A percentile compares a stretch with the other conserved stretches of the same genome.
phyloP scores from a whole-genome alignment of 352 stramenopile species.

The Peronospora belbahrii region DNA sequence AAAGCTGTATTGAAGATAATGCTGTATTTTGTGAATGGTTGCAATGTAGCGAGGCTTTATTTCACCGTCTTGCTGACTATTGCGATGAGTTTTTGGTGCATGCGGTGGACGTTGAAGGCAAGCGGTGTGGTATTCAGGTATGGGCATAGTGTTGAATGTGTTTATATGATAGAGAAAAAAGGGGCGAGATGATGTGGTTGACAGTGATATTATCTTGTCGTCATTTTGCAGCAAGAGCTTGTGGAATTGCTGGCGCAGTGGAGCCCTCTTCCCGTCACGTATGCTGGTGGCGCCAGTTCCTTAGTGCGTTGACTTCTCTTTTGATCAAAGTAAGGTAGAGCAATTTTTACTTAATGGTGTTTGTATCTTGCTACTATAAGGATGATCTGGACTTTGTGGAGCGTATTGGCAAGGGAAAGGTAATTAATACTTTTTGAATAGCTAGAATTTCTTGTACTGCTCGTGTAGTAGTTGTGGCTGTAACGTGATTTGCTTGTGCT shows the following conservation, averaged over 20 bases:
- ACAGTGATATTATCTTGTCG: too few species aligned
- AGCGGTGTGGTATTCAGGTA: constrained; percentile 90
- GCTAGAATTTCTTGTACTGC: neutral
- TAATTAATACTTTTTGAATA: constrained; percentile 10
- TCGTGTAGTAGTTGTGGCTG: neutral
- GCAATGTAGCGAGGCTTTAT: constrained; percentile 56
- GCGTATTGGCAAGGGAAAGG: constrained; percentile 85
- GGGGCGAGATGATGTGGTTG: too few species aligned
- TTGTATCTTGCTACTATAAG: constrained; percentile 21
- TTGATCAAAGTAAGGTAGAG: neutral
- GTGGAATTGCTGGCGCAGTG: constrained; percentile 87
- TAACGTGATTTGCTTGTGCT: neutral
- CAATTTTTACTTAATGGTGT: neutral
- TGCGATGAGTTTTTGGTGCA: constrained; percentile 98
- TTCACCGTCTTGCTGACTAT: constrained; percentile 86
- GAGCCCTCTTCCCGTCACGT: constrained; percentile 94
- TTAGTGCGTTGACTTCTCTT: constrained; percentile 41
- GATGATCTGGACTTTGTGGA: constrained; percentile 93
- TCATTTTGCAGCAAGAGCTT: constrained; percentile 83
- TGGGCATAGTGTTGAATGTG: neutral
- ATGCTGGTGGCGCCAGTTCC: constrained; percentile 91
- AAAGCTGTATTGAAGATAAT: neutral
- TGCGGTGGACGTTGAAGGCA: constrained; percentile 96
- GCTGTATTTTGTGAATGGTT: neutral
- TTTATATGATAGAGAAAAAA: neutral